A percentile compares a stretch with the other conserved stretches of the same genome.
These are phyloP conservation scores for Blastocystis hominis DNA, from an alignment of 352 stramenopile genomes.

Conservation along the genomic window DNA sequence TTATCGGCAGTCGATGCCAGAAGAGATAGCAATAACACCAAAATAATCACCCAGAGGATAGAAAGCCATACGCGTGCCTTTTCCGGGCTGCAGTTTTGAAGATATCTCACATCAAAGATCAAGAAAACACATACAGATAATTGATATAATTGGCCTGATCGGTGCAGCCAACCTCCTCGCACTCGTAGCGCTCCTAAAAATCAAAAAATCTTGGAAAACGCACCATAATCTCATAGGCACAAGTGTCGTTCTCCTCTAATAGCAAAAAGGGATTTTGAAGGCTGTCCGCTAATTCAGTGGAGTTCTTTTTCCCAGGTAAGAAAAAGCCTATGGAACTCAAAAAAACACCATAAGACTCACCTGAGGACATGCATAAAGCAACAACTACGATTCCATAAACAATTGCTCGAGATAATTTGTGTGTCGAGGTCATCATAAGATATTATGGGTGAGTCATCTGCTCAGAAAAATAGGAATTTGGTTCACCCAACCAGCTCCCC, in stretches of 20 bases:
- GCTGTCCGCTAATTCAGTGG: not conserved
- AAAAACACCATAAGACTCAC: not conserved
- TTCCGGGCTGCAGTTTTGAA: slow-evolving; percentile 31
- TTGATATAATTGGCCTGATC: slow-evolving; percentile 56
- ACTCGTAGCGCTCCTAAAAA: slow-evolving; percentile 30
- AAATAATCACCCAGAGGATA: slow-evolving; percentile 55
- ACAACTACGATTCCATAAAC: slow-evolving; percentile 20
- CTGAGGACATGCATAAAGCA: slow-evolving; percentile 13
- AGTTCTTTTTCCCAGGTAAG: not conserved
- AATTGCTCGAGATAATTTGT: not conserved
- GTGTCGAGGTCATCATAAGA: not conserved
- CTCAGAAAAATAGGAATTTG: not conserved
- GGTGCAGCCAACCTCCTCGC: slow-evolving; percentile 33
- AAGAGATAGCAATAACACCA: slow-evolving; percentile 61
- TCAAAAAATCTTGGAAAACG: not conserved
- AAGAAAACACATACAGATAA: not conserved
- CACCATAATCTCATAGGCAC: slow-evolving; percentile 55
- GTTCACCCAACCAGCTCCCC: not conserved
- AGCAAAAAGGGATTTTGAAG: not conserved
- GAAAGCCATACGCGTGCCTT: not conserved
- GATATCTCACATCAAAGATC: not conserved
- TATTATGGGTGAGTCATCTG: not conserved
- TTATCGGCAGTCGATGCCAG: slow-evolving; percentile 89
- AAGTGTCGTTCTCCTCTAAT: slow-evolving; percentile 11
- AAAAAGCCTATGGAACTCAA: not conserved